phyloP scores from a whole-genome alignment of 1,284 basidiomycete genomes.

The Ganoderma leucocontextum region DNA sequence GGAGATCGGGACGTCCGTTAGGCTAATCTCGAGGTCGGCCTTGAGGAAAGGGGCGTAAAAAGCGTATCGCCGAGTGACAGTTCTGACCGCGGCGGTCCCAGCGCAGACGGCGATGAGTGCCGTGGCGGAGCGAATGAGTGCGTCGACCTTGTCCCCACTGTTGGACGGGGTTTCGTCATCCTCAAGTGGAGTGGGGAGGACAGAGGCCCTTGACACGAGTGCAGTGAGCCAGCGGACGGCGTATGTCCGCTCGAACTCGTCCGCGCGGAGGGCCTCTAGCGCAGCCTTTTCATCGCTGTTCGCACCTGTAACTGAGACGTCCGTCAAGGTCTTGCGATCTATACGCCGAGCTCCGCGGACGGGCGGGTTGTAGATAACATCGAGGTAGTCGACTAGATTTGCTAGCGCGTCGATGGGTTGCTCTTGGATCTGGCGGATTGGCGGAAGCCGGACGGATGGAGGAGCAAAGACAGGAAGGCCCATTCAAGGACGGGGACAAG shows the following conservation, averaged over 20 bases:
- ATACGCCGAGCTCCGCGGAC: constrained; percentile 51
- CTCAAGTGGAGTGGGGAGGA: constrained; percentile 29
- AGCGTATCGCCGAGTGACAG: constrained; percentile 49
- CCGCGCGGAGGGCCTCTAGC: constrained; percentile 45
- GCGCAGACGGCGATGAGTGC: constrained; percentile 49
- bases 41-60: constrained; percentile 41
- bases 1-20: constrained; percentile 76
- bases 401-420: constrained; percentile 39
- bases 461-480: constrained; percentile 21
- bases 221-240: constrained; percentile 76
- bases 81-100: constrained; percentile 51
- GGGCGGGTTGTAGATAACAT: constrained; percentile 54
- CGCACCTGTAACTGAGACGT: background rate
- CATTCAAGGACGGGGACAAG: constrained; percentile 18
- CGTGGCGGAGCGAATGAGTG: constrained; percentile 62
- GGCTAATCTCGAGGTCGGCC: constrained; percentile 49
- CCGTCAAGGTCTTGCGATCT: constrained; percentile 13
- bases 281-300: constrained; percentile 22
- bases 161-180: constrained; percentile 28
- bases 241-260: constrained; percentile 74
- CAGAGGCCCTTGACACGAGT: constrained; percentile 32
- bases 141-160: constrained; percentile 35
- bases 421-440: constrained; percentile 37
- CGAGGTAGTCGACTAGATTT: constrained; percentile 50
- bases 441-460: constrained; percentile 41